A percentile compares a stretch with the other conserved stretches of the same genome.
Evolutionary conservation across 1,284 basidiomycete species (phyloP).

Genomic region (Pterulicium gracile): DNA sequence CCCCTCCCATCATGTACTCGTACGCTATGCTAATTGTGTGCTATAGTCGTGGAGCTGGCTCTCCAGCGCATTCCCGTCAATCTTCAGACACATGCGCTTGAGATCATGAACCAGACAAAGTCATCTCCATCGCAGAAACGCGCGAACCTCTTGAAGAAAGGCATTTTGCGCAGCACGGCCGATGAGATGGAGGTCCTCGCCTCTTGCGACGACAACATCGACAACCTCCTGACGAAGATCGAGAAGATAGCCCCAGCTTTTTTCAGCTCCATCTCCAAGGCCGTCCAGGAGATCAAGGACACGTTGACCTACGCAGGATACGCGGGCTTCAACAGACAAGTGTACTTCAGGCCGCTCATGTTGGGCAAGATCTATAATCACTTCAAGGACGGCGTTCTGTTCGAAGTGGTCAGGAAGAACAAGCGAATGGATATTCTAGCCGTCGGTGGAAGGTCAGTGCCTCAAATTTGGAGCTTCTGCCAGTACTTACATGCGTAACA

Average conservation of each 20-base stretch:
- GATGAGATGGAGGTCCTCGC: constrained; percentile 60
- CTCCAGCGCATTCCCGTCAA: constrained; percentile 49
- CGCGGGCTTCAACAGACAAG: constrained; percentile 50
- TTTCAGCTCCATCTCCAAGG: constrained; percentile 31
- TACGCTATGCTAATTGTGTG: constrained; percentile 2
- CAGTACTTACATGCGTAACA: constrained; percentile 15
- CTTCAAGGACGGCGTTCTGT: constrained; percentile 66
- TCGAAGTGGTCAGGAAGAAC: constrained; percentile 61
- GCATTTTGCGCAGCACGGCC: constrained; percentile 44
- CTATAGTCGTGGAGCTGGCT: constrained; percentile 50
- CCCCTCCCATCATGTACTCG: not conserved
- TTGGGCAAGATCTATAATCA: constrained; percentile 46
- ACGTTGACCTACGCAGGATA: constrained; percentile 51
- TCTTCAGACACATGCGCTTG: constrained; percentile 39
- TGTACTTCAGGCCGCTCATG: constrained; percentile 68
- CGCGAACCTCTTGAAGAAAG: constrained; percentile 52
- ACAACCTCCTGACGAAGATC: constrained; percentile 40
- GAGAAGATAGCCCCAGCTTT: constrained; percentile 52
- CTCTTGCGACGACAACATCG: constrained; percentile 49
- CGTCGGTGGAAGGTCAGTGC: constrained; percentile 62
- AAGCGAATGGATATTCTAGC: constrained; percentile 69
- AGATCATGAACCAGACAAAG: constrained; percentile 54
- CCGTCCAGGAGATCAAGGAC: constrained; percentile 51
- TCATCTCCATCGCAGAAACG: constrained; percentile 59
- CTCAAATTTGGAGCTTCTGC: not conserved